Conservation (phyloP, 169 alveolate genomes). For the Plasmodium cynomolgi region DNA sequence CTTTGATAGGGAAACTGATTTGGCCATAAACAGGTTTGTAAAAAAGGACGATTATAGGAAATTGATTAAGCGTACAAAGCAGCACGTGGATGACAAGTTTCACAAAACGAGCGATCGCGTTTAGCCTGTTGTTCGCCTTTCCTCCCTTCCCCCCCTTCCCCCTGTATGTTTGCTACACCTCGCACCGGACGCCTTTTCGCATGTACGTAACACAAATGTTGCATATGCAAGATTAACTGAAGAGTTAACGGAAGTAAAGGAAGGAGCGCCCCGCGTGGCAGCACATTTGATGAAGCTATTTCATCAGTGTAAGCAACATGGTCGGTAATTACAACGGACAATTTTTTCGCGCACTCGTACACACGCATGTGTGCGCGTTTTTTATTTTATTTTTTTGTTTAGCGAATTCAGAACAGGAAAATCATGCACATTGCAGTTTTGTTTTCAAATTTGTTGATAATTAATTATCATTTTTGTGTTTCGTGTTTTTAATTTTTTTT, state of each 20-base stretch:
- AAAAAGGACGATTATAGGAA: constrained; percentile 53
- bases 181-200: neutral
- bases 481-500: neutral
- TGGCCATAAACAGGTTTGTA: constrained; percentile 46
- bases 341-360: neutral
- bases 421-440: neutral
- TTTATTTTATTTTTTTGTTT: neutral
- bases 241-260: neutral
- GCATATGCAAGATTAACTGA: neutral
- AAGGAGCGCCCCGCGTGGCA: neutral
- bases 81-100: constrained; percentile 74
- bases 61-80: constrained; percentile 51
- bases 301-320: neutral
- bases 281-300: neutral
- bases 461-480: neutral
- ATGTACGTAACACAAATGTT: neutral
- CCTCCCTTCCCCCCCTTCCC: neutral
- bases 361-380: neutral
- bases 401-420: neutral
- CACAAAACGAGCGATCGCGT: constrained; percentile 27
- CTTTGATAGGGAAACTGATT: constrained; percentile 72
- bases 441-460: neutral
- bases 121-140: neutral
- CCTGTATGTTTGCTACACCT: neutral
- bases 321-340: neutral